Evolutionary conservation across 2,329 filamentous ascomycete genomes (phyloP).

Genomic region (Aspergillus luchuensis): DNA sequence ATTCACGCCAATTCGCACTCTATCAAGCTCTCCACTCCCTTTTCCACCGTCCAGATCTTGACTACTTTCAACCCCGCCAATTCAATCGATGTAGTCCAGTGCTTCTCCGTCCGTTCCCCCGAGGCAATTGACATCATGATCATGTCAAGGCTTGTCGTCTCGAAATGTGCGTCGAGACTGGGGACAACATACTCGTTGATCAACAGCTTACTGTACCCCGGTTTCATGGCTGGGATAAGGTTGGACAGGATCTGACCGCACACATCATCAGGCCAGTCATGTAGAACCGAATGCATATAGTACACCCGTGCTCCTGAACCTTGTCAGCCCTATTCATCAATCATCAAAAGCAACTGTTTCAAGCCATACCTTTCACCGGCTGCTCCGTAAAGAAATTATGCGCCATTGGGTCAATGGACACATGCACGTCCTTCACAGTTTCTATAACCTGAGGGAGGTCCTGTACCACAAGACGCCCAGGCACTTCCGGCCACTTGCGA

Average conservation of each 20-base stretch:
- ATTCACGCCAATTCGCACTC: conserved; percentile 25
- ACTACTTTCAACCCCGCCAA: conserved; percentile 39
- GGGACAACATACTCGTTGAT: conserved; percentile 49
- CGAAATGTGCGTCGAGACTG: conserved; percentile 34
- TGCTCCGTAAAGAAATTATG: conserved; percentile 53
- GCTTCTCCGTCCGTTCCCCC: conserved; percentile 43
- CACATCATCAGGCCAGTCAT: conserved; percentile 37
- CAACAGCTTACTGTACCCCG: conserved; percentile 45
- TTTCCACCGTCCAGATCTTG: conserved; percentile 31
- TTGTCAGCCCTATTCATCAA: background rate
- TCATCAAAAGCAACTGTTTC: background rate
- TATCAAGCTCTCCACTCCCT: conserved; percentile 27
- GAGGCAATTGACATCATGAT: conserved; percentile 45
- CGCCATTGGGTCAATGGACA: conserved; percentile 31
- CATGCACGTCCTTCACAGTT: conserved; percentile 18
- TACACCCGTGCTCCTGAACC: conserved; percentile 33
- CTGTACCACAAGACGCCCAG: conserved; percentile 51
- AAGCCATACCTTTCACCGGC: conserved; percentile 17
- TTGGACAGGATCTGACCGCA: conserved; percentile 36
- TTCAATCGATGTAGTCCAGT: conserved; percentile 40
- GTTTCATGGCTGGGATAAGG: conserved; percentile 37
- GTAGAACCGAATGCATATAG: conserved; percentile 16
- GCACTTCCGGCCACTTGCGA: conserved; percentile 36
- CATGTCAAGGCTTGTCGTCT: conserved; percentile 41
- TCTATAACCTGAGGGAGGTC: conserved; percentile 47